phyloP scores from a whole-genome alignment of 2,329 filamentous ascomycete genomes.

The Podosphaera xanthii region DNA sequence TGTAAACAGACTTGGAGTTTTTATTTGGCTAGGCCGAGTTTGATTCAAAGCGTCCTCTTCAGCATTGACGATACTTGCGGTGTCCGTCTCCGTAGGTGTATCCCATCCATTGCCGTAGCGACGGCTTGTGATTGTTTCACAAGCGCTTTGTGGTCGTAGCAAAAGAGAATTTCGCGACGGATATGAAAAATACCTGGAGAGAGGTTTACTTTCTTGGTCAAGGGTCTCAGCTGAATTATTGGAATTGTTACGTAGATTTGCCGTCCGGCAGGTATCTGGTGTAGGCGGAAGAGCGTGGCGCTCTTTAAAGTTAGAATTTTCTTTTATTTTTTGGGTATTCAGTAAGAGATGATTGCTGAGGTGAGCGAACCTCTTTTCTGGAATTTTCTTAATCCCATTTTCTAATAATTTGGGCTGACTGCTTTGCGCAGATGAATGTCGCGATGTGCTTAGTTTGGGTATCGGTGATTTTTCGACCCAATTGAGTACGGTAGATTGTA shows the following conservation, averaged over 20 bases:
- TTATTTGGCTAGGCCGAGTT: conserved; percentile 4
- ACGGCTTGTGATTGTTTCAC: conserved; percentile 15
- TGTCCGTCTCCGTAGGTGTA: conserved; percentile 12
- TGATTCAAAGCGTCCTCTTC: conserved; percentile 7
- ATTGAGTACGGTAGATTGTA: conserved; percentile 13
- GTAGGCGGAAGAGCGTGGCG: conserved; percentile 15
- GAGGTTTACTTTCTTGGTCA: neutral
- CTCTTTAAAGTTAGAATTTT: neutral
- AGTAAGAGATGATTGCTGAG: neutral
- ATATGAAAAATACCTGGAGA: conserved; percentile 9
- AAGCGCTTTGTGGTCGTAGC: conserved; percentile 14
- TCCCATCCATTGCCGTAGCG: conserved; percentile 18
- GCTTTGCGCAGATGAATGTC: conserved; percentile 3
- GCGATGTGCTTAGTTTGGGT: conserved; percentile 4
- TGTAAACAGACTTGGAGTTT: conserved; percentile 11
- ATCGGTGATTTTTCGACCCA: conserved; percentile 14
- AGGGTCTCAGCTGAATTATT: conserved; percentile 28
- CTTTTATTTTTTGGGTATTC: conserved; percentile 11
- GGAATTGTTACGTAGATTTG: conserved; percentile 19
- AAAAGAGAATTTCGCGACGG: conserved; percentile 8
- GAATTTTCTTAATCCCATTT: conserved; percentile 18
- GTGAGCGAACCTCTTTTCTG: conserved; percentile 2
- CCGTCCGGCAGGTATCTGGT: conserved; percentile 17
- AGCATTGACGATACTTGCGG: conserved; percentile 9
- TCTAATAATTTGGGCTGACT: conserved; percentile 24